A percentile compares a stretch with the other conserved stretches of the same genome.
Evolutionary conservation across 495 filamentous ascomycete species (phyloP).

Genomic region (Tuber melanosporum): DNA sequence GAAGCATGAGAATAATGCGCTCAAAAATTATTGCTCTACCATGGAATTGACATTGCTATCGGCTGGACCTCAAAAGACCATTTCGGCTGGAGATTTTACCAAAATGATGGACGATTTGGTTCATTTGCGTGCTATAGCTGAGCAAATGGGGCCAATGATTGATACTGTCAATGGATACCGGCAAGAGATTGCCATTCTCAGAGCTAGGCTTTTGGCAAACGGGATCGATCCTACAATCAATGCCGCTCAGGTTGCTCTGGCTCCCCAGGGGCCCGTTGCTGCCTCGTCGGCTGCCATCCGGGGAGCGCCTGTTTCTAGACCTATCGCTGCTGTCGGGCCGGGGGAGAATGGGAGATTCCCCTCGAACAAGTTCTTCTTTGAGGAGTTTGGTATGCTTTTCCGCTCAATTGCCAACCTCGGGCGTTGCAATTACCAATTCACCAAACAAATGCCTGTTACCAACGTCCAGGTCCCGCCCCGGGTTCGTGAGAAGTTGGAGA

Average conservation of each 20-base stretch:
- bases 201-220: background rate
- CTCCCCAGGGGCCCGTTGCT: background rate
- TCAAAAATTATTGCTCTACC: background rate
- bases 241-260: background rate
- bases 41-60: background rate
- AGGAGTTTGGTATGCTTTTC: constrained; percentile 35
- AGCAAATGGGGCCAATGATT: background rate
- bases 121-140: background rate
- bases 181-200: background rate
- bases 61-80: background rate
- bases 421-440: constrained; percentile 37
- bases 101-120: background rate
- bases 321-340: background rate
- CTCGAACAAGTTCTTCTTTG: constrained; percentile 14
- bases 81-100: background rate
- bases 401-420: constrained; percentile 32
- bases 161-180: background rate
- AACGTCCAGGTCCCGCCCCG: constrained; percentile 4
- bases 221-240: background rate
- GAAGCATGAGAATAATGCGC: background rate
- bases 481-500: constrained; percentile 12
- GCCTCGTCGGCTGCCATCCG: background rate
- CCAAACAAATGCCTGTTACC: constrained; percentile 15
- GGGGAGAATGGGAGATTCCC: background rate
- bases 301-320: background rate